These are phyloP conservation scores for Gymnopus androsaceus DNA, from an alignment of 1,284 basidiomycete genomes.

Conservation along the genomic window DNA sequence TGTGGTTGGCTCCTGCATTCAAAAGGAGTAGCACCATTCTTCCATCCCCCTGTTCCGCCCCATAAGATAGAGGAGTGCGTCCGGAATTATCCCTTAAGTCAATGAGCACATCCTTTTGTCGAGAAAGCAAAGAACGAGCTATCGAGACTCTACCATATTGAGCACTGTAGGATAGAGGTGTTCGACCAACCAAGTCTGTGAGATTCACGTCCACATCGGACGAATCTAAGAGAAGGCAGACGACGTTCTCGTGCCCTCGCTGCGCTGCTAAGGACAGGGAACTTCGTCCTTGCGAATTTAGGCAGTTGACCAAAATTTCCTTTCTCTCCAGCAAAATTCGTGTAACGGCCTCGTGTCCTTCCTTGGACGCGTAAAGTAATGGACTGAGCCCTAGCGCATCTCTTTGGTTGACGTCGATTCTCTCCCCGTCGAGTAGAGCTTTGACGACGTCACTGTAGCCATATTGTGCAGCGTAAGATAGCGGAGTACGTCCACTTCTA, in stretches of 20 bases:
- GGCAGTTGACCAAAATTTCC: not conserved
- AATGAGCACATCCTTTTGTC: not conserved
- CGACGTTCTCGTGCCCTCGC: constrained; percentile 4
- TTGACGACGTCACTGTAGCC: constrained; percentile 1
- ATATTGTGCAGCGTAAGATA: not conserved
- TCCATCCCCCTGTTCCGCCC: not conserved
- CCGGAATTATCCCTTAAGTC: not conserved
- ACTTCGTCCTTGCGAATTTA: not conserved
- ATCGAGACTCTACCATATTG: not conserved
- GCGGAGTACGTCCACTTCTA: not conserved
- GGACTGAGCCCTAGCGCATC: not conserved
- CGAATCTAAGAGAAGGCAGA: not conserved
- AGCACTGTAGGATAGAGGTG: not conserved
- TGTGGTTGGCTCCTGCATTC: not conserved
- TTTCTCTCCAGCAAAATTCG: constrained; percentile 4
- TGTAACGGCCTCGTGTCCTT: constrained; percentile 3
- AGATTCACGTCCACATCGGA: not conserved
- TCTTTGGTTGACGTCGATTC: not conserved
- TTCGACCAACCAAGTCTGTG: not conserved
- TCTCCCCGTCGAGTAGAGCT: not conserved
- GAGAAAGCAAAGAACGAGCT: not conserved
- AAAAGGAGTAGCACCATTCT: not conserved
- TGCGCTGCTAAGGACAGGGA: constrained; percentile 9
- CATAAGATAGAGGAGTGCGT: not conserved
- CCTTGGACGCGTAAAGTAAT: not conserved